Conservation (phyloP, 768 basidiomycete species). For the Pleurotus tuoliensis region DNA sequence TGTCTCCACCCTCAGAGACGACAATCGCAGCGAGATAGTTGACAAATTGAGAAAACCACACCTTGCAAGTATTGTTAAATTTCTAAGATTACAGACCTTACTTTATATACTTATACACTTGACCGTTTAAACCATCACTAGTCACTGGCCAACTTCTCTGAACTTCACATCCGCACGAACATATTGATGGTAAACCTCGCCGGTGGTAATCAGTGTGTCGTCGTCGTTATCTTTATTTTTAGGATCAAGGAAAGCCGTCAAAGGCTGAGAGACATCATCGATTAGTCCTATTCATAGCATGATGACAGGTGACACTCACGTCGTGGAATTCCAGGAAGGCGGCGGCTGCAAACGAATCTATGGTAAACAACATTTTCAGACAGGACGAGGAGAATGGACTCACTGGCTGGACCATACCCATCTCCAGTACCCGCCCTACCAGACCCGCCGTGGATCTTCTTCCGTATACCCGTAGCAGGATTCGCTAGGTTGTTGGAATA, state of each 20-base stretch:
- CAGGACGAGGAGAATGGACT: slow-evolving; percentile 17
- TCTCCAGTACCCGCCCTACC: slow-evolving; percentile 50
- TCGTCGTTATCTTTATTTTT: slow-evolving; percentile 46
- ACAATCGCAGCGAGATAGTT: too few species aligned
- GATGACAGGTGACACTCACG: slow-evolving; percentile 24
- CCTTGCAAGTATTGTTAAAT: too few species aligned
- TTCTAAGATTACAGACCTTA: too few species aligned
- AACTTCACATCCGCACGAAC: slow-evolving; percentile 52
- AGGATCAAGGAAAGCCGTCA: slow-evolving; percentile 64
- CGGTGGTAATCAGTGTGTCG: slow-evolving; percentile 65
- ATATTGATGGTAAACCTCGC: slow-evolving; percentile 73
- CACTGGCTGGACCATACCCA: slow-evolving; percentile 58
- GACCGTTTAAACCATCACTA: too few species aligned
- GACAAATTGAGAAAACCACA: too few species aligned
- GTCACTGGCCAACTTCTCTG: slow-evolving; percentile 14
- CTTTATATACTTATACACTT: too few species aligned
- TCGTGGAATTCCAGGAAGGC: slow-evolving; percentile 71
- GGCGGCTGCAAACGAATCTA: slow-evolving; percentile 35
- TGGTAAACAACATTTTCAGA: neutral
- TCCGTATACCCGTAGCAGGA: slow-evolving; percentile 48
- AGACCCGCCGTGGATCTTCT: slow-evolving; percentile 75
- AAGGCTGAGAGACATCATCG: slow-evolving; percentile 31
- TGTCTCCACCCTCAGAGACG: too few species aligned
- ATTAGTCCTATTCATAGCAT: slow-evolving; percentile 7
- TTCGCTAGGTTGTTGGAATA: slow-evolving; percentile 60